Evolutionary conservation across 495 filamentous ascomycete species (phyloP), one percentile per base, ranked within the genome.

Genomic region (Astrocystis sublimbata): DNA sequence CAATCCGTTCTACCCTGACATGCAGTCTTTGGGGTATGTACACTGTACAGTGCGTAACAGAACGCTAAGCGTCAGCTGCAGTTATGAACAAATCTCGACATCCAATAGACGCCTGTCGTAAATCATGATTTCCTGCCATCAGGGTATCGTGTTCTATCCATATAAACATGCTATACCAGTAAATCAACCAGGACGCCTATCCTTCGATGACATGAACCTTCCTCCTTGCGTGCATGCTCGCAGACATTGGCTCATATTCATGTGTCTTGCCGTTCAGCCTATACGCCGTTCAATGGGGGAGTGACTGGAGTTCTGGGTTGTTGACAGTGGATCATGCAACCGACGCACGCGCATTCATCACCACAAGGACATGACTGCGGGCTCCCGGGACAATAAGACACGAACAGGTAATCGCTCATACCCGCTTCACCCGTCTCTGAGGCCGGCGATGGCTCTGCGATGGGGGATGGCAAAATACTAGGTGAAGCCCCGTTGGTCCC

Each of bases 261-360:
- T 36, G 6, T 36, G 6, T 28, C 28, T 30, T 51, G 47, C n/a
- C 26, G 24, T 33, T 31, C 43, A 8, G 42, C 9, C 23, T n/a
- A 5, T 15, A 7, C 21, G 30, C 31, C 33, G 23, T 15, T 59
- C 21, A 58, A 30, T 5, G 36, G 49, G 19, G 58, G 58, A 26
- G 58, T 61, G 13, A 41, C 28, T 43, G 58, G 58, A 12, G 47
- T 53, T 61, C 47, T 36, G 13, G 47, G 21, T 26, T 43, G 46
- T 5, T 58, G 42, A 24, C 61, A 28, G 36, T 80, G 78, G 30
- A 78, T 75, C 47, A 72, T 64, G 58, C 82, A 85, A 15, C 79
- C 82, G 3, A 81, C 63, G 58, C 83, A 85, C 24, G 76, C 63
- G 62, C 83, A 85, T 56, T 79, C 77, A 53, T 83, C 80, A 5